Conservation (phyloP, 2,329 filamentous ascomycete genomes). For the Colletotrichum scovillei region DNA sequence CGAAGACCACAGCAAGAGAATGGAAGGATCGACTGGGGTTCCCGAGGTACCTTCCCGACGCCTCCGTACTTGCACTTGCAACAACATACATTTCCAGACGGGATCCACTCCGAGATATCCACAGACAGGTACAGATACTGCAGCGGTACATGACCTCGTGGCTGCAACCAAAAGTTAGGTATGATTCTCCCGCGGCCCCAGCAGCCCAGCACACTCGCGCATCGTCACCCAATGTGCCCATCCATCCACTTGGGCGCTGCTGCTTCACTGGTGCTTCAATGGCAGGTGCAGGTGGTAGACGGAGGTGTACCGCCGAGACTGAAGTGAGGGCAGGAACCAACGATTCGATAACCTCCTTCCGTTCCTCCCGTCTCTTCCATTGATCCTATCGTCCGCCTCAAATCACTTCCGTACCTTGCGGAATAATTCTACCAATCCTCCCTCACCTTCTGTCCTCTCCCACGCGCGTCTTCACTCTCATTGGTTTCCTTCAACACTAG, state of each 20-base stretch:
- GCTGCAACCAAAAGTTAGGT: conserved; percentile 22
- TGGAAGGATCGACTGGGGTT: not conserved
- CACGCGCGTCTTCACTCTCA: conserved; percentile 16
- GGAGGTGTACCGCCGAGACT: not conserved
- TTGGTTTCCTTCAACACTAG: not conserved
- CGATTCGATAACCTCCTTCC: not conserved
- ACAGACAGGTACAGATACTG: conserved; percentile 23
- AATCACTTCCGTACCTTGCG: not conserved
- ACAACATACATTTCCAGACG: not conserved
- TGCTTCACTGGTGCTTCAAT: not conserved
- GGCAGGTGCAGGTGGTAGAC: not conserved
- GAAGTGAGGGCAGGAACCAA: not conserved
- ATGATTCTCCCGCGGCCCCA: conserved; percentile 19
- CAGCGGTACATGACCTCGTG: conserved; percentile 33
- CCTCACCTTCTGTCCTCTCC: conserved; percentile 5
- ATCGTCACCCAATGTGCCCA: conserved; percentile 1
- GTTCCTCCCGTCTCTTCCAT: not conserved
- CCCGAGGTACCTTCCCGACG: not conserved
- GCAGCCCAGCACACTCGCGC: not conserved
- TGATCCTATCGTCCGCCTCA: conserved; percentile 11
- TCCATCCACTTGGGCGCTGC: conserved; percentile 4
- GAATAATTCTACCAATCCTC: conserved; percentile 19
- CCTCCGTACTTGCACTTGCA: not conserved
- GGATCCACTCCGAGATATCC: not conserved
- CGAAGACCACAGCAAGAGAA: not conserved